These are phyloP conservation scores for Isabelozyma pseudorhagii DNA, from an alignment of 805 yeast species.

Conservation along the genomic window DNA sequence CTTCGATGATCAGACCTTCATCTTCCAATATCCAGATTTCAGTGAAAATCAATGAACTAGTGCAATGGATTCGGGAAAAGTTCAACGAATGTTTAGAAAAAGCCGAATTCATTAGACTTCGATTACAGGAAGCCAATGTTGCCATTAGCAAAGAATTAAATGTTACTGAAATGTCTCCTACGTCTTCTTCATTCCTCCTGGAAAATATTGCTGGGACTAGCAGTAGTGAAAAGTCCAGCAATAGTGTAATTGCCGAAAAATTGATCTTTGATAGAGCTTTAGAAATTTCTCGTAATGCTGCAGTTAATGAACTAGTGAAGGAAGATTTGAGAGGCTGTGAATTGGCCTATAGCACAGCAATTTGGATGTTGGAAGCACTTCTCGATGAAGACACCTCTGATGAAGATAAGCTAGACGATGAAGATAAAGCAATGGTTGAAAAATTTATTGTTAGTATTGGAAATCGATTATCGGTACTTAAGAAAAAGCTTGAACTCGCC, in stretches of 20 bases:
- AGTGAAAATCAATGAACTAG: slow-evolving; percentile 57
- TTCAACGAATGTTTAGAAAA: slow-evolving; percentile 87
- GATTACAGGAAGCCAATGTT: slow-evolving; percentile 50
- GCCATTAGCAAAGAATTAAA: slow-evolving; percentile 15
- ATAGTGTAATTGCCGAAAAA: slow-evolving; percentile 66
- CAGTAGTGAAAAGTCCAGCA: not conserved
- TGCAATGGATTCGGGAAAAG: slow-evolving; percentile 87
- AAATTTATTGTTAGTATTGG: slow-evolving; percentile 82
- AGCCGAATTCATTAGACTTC: slow-evolving; percentile 73
- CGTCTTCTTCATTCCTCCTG: not conserved
- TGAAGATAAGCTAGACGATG: slow-evolving; percentile 54
- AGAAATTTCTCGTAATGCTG: slow-evolving; percentile 90
- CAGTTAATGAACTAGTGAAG: slow-evolving; percentile 77
- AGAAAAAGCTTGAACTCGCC: slow-evolving; percentile 45
- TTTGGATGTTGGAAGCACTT: slow-evolving; percentile 93
- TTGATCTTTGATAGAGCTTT: slow-evolving; percentile 89
- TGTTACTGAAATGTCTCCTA: slow-evolving; percentile 1
- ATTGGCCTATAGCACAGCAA: slow-evolving; percentile 81
- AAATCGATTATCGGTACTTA: slow-evolving; percentile 68
- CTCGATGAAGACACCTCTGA: slow-evolving; percentile 45
- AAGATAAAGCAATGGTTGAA: slow-evolving; percentile 73
- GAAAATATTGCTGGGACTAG: not conserved
- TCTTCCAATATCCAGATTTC: slow-evolving; percentile 17
- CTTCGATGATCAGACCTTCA: not conserved
- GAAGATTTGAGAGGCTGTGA: slow-evolving; percentile 78